A percentile compares a stretch with the other conserved stretches of the same genome.
phyloP scores from a whole-genome alignment of 441 rosid species.

The Flueggea neowawraea region DNA sequence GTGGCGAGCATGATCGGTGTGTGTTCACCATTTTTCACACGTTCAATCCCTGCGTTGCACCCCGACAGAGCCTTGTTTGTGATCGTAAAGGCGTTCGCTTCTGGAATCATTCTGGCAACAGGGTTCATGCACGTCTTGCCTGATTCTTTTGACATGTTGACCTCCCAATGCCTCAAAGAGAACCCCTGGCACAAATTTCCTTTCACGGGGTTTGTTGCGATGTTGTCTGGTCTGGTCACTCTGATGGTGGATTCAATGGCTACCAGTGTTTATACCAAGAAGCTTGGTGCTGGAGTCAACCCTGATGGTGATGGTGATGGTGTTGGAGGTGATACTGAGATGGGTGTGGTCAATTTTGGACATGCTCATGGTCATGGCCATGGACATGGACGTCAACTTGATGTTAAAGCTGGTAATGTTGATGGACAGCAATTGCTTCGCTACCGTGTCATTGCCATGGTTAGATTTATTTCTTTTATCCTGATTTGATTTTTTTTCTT shows the following conservation, averaged over 20 bases:
- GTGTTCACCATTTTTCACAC: slow-evolving; percentile 37
- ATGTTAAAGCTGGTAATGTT: slow-evolving; percentile 18
- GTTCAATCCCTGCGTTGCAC: slow-evolving; percentile 32
- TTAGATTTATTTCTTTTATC: slow-evolving; percentile 13
- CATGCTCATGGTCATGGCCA: slow-evolving; percentile 23
- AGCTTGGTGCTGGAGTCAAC: slow-evolving; percentile 18
- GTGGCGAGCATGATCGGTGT: slow-evolving; percentile 50
- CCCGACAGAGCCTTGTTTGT: slow-evolving; percentile 47
- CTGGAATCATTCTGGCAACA: slow-evolving; percentile 49
- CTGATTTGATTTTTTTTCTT: not conserved
- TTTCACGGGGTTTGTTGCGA: slow-evolving; percentile 50
- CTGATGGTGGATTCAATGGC: slow-evolving; percentile 56
- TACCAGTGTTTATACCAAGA: slow-evolving; percentile 34
- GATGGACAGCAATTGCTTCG: slow-evolving; percentile 36
- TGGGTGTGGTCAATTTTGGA: slow-evolving; percentile 7
- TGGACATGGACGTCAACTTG: slow-evolving; percentile 25
- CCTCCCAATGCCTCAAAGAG: slow-evolving; percentile 36
- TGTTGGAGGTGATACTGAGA: slow-evolving; percentile 14
- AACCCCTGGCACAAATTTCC: slow-evolving; percentile 61
- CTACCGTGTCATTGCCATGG: slow-evolving; percentile 66
- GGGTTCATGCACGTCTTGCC: slow-evolving; percentile 67
- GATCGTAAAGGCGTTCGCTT: slow-evolving; percentile 42
- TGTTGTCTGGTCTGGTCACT: slow-evolving; percentile 44
- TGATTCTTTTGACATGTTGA: slow-evolving; percentile 52
- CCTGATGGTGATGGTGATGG: not conserved